These are phyloP conservation scores for Fusarium sarcochroum DNA, from an alignment of 2,329 filamentous ascomycete species.

Conservation along the genomic window DNA sequence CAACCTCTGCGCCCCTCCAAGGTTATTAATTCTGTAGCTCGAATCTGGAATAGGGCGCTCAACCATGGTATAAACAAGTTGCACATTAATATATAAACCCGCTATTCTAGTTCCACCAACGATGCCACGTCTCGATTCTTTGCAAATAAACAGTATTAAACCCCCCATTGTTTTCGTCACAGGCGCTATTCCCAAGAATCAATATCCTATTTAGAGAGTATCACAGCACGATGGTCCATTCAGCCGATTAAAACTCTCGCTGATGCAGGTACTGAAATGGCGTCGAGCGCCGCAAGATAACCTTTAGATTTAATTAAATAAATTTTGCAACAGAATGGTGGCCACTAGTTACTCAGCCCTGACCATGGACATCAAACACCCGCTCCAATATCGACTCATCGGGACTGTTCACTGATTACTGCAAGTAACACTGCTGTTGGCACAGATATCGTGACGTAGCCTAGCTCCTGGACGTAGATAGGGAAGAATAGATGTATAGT, in stretches of 20 bases:
- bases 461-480: too few relatives aligned
- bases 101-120: conserved; percentile 10
- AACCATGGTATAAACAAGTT: conserved; percentile 10
- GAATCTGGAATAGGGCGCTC: conserved; percentile 8
- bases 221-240: conserved; percentile 12
- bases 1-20: conserved; percentile 10
- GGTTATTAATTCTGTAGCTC: conserved; percentile 5
- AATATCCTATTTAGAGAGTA: conserved; percentile 8
- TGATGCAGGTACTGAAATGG: conserved; percentile 5
- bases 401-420: too few relatives aligned
- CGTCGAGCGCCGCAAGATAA: conserved; percentile 6
- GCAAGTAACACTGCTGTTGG: too few relatives aligned
- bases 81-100: conserved; percentile 9
- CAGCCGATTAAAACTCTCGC: conserved; percentile 8
- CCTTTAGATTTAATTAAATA: conserved; percentile 14
- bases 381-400: too few relatives aligned
- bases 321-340: conserved; percentile 11
- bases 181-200: conserved; percentile 10
- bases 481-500: conserved; percentile 3
- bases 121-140: conserved; percentile 12
- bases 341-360: conserved; percentile 9
- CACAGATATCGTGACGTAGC: too few relatives aligned
- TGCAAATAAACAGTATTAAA: conserved; percentile 8
- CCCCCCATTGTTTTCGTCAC: conserved; percentile 12
- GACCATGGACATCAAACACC: too few relatives aligned